Conservation (phyloP, 2,329 filamentous ascomycete species). For the Ceratocystis albifundus region DNA sequence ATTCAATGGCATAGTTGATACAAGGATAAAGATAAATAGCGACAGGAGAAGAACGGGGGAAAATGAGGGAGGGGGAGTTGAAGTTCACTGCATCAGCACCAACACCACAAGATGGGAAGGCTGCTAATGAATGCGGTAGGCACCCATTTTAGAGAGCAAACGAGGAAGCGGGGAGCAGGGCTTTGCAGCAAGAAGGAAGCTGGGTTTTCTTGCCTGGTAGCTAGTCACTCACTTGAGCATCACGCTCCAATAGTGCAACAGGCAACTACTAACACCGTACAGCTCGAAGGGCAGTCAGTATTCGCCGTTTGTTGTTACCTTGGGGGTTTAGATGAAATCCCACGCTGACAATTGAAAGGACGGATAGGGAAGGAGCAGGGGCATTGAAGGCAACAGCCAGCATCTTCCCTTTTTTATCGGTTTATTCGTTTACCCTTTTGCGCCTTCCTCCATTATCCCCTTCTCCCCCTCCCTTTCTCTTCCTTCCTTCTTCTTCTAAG, state of each 20-base stretch:
- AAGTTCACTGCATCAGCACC: background rate
- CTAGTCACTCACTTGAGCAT: background rate
- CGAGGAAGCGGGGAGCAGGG: background rate
- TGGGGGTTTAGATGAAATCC: background rate
- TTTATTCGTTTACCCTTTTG: background rate
- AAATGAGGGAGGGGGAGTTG: background rate
- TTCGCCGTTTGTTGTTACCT: background rate
- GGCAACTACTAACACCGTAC: background rate
- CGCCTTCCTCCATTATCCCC: background rate
- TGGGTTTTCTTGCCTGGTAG: background rate
- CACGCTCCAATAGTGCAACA: background rate
- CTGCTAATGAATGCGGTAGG: background rate
- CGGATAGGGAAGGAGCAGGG: slow-evolving; percentile 1
- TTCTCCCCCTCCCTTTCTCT: background rate
- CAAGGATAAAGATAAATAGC: background rate
- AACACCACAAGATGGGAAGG: background rate
- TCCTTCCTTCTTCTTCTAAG: background rate
- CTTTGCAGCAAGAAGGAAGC: background rate
- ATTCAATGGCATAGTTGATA: background rate
- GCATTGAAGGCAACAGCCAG: background rate
- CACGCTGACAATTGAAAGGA: slow-evolving; percentile 4
- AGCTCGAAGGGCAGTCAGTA: background rate
- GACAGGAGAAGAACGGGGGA: background rate
- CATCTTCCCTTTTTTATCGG: background rate
- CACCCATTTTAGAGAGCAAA: background rate